Evolutionary conservation across 1,139 yeast genomes (phyloP), one percentile per base, ranked within the genome.

Genomic region (Geotrichum reessii): DNA sequence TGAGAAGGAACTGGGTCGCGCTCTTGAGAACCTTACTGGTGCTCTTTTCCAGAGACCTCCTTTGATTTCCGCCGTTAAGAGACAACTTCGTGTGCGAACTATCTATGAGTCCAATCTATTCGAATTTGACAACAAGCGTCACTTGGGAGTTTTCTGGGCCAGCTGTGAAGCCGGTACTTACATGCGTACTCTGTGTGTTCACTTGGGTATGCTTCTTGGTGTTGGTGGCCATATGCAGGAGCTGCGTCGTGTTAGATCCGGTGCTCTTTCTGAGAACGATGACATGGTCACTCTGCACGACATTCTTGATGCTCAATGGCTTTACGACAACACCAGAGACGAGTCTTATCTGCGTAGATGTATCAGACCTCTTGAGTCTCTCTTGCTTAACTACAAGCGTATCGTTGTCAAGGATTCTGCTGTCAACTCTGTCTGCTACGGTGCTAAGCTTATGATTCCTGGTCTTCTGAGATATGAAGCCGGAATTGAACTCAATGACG

Each of bases 181-280:
- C 78, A 93, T 93, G 97, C 88, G 99, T 84, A 93, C 99, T 58
- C 80, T 93, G 70, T 93, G 99, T 85, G 99, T 93, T 63, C 99
- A 93, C 76, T 80, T 93, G 71, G 99, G 99, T 79, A 92, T 93
- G 96, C 81, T 93, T 63, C 81, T 93, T 67, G 97, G 98, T 69
- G 98, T 91, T 68, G 99, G 99, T 74, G 99, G 98, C 68, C 99
- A 93, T 78, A 93, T 93, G 99, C 99, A 93, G 82, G 99, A 93
- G 78, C 86, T 93, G 70, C 91, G 99, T 79, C 92, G 99, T 81
- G 99, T 93, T 64, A 87, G 99, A 78, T 89, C 97, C 50, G 99
- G 99, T 73, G 98, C 98, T 62, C 74, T 93, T 73, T 81, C 86
- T 71, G 99, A 93, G 78, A 81, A 80, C 69, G 98, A 93, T 72